Evolutionary conservation across 371 early-diverging fungal genomes (phyloP), one percentile per base, ranked within the genome.

Genomic region (Mortierella sp.): DNA sequence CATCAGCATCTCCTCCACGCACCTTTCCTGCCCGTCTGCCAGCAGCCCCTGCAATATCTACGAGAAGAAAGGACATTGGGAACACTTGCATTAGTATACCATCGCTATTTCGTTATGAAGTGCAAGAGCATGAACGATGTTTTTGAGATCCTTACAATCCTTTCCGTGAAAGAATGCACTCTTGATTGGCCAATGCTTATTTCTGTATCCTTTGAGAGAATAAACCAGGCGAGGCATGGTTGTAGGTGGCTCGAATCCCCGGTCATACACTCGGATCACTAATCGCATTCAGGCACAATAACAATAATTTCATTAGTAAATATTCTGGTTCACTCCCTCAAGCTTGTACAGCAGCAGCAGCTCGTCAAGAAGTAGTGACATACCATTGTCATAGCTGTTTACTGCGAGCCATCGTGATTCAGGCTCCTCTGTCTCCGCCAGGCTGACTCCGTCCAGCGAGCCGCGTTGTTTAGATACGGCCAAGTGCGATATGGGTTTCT

Each of bases 111-210:
- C 24, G 54, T n/a, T 21, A n/a, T 9, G n/a, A 8, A 24, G 6
- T n/a, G 8, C n/a, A 55, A n/a, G 44, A 48, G 51, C 53, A 53
- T 26, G 26, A 67, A 16, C 61, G 31, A 19, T 6, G 16, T 0
- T n/a, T 16, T 34, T 6, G 40, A 24, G 34, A 76, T n/a, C n/a
- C 90, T 75, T 90, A 95, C 95, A 93, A 67, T 95, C 95, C 83
- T 90, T 92, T 48, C 94, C 93, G 43, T 92, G 90, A 76, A 93
- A 95, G 72, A 96, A 96, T 0, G 96, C 93, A 50, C 94, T 93
- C 82, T 94, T 95, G 81, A 97, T 96, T 0, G 97, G 96, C 96
- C 96, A 97, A 82, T 96, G 96, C 71, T 94, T 95, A 88, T 96
- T 96, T 80, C 95, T 95, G 89, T 94, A 94, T 3, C 97, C 96